Evolutionary conservation across 129 eudicot genomes (phyloP), one percentile per base, ranked within the genome.

Genomic region (Arctium minus): DNA sequence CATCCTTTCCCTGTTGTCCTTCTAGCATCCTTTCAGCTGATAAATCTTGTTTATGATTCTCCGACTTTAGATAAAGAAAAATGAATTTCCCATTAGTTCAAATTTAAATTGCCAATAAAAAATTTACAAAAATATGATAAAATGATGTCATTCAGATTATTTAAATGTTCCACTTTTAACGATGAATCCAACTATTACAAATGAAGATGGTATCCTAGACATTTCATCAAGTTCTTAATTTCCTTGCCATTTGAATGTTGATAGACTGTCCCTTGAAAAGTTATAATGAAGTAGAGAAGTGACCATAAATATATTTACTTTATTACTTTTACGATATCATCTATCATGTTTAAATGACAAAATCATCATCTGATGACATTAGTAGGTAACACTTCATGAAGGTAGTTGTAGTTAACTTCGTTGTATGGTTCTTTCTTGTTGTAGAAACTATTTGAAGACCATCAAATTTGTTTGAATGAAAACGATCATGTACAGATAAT

Each of bases 21-120:
- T 87, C 97, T 74, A 86, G 60, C 77, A 83, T 56, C 74, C 85
- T 90, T 69, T 89, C 95, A 69, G 88, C 85, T 31, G 83, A 86
- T 32, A 87, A 87, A 69, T 94, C 94, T 78, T 90, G 89, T 81
- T 88, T 91, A 62, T 87, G 87, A 88, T 87, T 86, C 79, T 94
- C 97, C 73, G 90, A 84, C 98, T 94, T 31, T 67, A 87, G 6
- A 46, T 77, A 3, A 67, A 74, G 76, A 46, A 8, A 68, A 2
- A 33, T 11, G 8, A 79, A 69, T 40, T 37, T 27, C 27, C 72
- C 35, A 72, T 29, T 56, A 56, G 27, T 56, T 60, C 29, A 60
- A 2, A 17, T 17, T 60, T 60, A 17, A 60, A 60, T 17, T 60
- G 68, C 68, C 68, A 60, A 60, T 60, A 17, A 60, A 72, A 48